Evolutionary conservation across 352 stramenopile genomes (phyloP), one percentile per base, ranked within the genome.

Genomic region (Albugo laibachii): DNA sequence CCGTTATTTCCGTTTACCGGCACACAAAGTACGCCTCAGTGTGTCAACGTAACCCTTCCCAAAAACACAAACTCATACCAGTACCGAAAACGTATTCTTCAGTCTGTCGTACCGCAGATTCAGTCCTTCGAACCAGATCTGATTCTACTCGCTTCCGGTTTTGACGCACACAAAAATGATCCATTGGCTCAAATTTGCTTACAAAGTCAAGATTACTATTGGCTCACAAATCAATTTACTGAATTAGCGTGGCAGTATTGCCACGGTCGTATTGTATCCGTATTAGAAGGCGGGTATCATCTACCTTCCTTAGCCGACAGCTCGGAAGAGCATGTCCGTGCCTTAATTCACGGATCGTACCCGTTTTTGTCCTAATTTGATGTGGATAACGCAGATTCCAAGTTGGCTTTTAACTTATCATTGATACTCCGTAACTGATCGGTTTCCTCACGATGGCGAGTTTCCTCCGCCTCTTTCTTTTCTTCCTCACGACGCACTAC

Each of bases 391-490:
- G 95, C 63, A 44, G 65, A 72, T 58, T 95, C 86, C 39, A 96
- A 71, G 49, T 64, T 94, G n/a, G 69, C 65, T 59, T 94, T 94
- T 42, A 95, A 64, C 56, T 93, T 72, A 43, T 92, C 80, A 55
- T 95, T 95, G 38, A 69, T 79, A 51, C 83, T 83, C 39, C 80
- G 79, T 38, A 94, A 67, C 24, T 80, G 47, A 15, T 88, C 68
- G 27, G 94, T 82, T 48, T 93, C 83, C 47, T 91, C 80, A 18
- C 76, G 63, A 56, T 95, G 84, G 50, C 77, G 78, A 54, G 81
- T 85, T 42, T 87, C 74, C 50, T 94, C 83, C 15, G 62, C 57
- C 2, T 54, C 41, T n/a, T 74, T 72, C 41, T 67, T 66, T 40
- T 82, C 67, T 38, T 81, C 69, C 48, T 85, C 73, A 18, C 67